Evolutionary conservation across 2,329 filamentous ascomycete species (phyloP).

Genomic region (Trichoderma afroharzianum): DNA sequence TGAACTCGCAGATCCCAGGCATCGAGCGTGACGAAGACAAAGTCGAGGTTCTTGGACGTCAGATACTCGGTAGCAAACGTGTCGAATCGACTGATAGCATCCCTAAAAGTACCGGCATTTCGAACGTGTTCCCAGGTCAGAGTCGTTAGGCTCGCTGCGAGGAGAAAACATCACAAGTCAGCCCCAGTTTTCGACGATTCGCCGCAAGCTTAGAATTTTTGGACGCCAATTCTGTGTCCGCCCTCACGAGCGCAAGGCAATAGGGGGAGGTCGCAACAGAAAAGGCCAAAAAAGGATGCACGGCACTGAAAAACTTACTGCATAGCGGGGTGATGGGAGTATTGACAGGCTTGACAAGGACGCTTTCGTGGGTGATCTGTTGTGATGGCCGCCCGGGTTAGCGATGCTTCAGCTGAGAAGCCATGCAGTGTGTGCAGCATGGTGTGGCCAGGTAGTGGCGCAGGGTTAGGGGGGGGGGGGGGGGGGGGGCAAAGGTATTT

Average conservation of each 20-base stretch:
- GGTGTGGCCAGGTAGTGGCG: slow-evolving; percentile 15
- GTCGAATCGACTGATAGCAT: slow-evolving; percentile 94
- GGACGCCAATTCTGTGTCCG: slow-evolving; percentile 5
- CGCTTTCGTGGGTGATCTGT: slow-evolving; percentile 90
- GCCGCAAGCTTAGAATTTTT: slow-evolving; percentile 11
- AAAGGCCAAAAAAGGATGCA: background rate
- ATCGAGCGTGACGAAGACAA: slow-evolving; percentile 97
- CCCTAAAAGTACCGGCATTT: slow-evolving; percentile 93
- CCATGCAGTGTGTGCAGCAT: slow-evolving; percentile 7
- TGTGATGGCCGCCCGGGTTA: slow-evolving; percentile 18
- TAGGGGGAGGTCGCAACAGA: slow-evolving; percentile 2
- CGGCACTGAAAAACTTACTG: slow-evolving; percentile 64
- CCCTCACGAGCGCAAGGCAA: slow-evolving; percentile 6
- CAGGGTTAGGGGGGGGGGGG: too few species aligned
- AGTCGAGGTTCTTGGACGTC: slow-evolving; percentile 86
- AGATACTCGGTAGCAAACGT: slow-evolving; percentile 90
- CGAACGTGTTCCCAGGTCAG: slow-evolving; percentile 99
- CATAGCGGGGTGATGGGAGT: slow-evolving; percentile 97
- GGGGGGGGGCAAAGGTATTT: slow-evolving; percentile 18
- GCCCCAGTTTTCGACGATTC: slow-evolving; percentile 14
- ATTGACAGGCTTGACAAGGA: slow-evolving; percentile 97
- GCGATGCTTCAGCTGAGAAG: slow-evolving; percentile 8
- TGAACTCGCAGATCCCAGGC: slow-evolving; percentile 98
- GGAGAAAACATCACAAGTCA: slow-evolving; percentile 19
- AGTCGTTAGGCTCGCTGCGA: slow-evolving; percentile 86